Conservation (phyloP, 116 monocot species). For the Zostera marina region DNA sequence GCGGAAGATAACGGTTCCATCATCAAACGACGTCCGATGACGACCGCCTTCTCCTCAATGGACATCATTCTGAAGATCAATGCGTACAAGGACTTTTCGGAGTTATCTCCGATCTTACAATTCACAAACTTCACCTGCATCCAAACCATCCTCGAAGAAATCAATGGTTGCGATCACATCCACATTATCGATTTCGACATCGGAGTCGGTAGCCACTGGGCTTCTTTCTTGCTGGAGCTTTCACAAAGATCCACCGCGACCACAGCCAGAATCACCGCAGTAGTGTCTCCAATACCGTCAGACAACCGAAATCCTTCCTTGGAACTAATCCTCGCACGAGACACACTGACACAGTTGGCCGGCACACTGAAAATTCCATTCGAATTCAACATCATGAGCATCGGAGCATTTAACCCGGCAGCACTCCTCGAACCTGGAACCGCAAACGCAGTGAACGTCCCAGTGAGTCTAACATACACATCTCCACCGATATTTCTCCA, state of each 20-base stretch:
- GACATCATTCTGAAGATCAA: constrained; percentile 44
- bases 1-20: constrained; percentile 5
- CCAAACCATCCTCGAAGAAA: constrained; percentile 59
- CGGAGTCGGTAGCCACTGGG: constrained; percentile 62
- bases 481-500: constrained; percentile 29
- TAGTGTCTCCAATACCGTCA: constrained; percentile 24
- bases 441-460: constrained; percentile 56
- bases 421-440: constrained; percentile 6
- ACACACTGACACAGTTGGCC: constrained; percentile 56
- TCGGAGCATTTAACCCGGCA: constrained; percentile 44
- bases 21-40: background rate
- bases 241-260: constrained; percentile 26
- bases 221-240: constrained; percentile 67
- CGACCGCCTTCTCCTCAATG: constrained; percentile 12
- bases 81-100: constrained; percentile 58
- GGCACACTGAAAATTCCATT: constrained; percentile 43
- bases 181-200: constrained; percentile 73
- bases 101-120: constrained; percentile 54
- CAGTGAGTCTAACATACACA: constrained; percentile 20
- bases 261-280: constrained; percentile 36
- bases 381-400: constrained; percentile 33
- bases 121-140: constrained; percentile 61
- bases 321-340: constrained; percentile 47
- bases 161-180: constrained; percentile 22
- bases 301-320: constrained; percentile 18